phyloP scores from a whole-genome alignment of 2,329 filamentous ascomycete genomes.

The Emergomyces africanus region DNA sequence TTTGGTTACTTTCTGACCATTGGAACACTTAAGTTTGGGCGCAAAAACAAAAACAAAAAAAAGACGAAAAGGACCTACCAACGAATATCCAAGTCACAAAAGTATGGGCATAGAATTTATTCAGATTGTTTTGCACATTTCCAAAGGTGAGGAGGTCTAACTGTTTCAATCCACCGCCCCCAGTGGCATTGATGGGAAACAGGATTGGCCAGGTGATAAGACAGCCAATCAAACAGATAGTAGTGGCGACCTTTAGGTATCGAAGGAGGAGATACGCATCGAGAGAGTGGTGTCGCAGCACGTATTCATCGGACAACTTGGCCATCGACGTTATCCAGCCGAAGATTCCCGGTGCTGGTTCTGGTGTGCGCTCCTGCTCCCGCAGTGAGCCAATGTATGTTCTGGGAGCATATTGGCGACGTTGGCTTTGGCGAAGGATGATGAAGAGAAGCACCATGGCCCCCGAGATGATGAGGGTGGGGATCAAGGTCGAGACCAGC shows the following conservation, averaged over 20 bases:
- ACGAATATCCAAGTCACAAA: slow-evolving; percentile 72
- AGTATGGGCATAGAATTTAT: slow-evolving; percentile 70
- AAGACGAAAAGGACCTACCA: slow-evolving; percentile 25
- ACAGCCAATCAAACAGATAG: slow-evolving; percentile 73
- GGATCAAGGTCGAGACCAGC: slow-evolving; percentile 37
- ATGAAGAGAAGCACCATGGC: slow-evolving; percentile 38
- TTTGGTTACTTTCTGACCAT: neutral
- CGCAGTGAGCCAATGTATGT: slow-evolving; percentile 43
- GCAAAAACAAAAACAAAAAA: too few relatives aligned
- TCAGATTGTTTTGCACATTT: slow-evolving; percentile 53
- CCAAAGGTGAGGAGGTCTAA: slow-evolving; percentile 68
- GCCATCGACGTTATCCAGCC: slow-evolving; percentile 58
- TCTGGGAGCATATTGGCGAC: slow-evolving; percentile 42
- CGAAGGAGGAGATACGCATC: slow-evolving; percentile 87
- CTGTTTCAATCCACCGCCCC: slow-evolving; percentile 50
- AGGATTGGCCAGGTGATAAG: slow-evolving; percentile 78
- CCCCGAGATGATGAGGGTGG: slow-evolving; percentile 32
- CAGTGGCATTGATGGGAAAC: slow-evolving; percentile 80
- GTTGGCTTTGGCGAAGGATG: slow-evolving; percentile 36
- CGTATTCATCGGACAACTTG: slow-evolving; percentile 58
- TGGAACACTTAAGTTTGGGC: neutral
- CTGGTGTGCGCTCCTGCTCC: slow-evolving; percentile 43
- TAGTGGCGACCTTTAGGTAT: slow-evolving; percentile 65
- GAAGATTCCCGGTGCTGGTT: slow-evolving; percentile 47
- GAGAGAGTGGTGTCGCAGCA: slow-evolving; percentile 81